Percentiles rank a stretch among this genome's conserved stretches.
phyloP scores from a whole-genome alignment of 805 yeast genomes.

The Schwanniomyces pseudopolymorphus region DNA sequence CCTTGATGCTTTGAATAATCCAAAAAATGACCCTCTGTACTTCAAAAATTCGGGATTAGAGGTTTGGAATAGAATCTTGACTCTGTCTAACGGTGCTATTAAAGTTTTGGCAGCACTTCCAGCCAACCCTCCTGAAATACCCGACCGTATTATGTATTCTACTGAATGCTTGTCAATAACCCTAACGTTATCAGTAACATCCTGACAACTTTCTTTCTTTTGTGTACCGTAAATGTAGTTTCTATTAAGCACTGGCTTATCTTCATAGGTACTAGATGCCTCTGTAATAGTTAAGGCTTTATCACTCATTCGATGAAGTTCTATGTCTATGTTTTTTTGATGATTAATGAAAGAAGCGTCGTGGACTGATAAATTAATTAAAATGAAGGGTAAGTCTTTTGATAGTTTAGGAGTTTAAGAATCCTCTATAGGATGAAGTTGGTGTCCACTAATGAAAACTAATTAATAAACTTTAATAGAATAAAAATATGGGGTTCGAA shows the following conservation, averaged over 20 bases:
- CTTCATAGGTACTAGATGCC: neutral
- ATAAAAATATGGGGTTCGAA: slow-evolving; percentile 4
- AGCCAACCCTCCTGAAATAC: slow-evolving; percentile 92
- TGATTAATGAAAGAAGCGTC: neutral
- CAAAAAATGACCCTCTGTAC: slow-evolving; percentile 77
- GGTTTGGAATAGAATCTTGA: slow-evolving; percentile 93
- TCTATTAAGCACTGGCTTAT: neutral
- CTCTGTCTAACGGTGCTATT: slow-evolving; percentile 93
- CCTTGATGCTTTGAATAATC: slow-evolving; percentile 70
- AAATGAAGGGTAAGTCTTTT: neutral
- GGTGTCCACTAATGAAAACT: neutral
- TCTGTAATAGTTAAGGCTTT: neutral
- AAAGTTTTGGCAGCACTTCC: slow-evolving; percentile 95
- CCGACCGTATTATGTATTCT: slow-evolving; percentile 80
- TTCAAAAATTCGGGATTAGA: slow-evolving; percentile 83
- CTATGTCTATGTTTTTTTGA: neutral
- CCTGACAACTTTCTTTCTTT: neutral
- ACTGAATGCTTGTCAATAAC: slow-evolving; percentile 65
- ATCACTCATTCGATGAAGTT: neutral
- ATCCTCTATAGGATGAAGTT: neutral
- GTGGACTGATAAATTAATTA: neutral
- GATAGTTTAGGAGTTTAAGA: neutral
- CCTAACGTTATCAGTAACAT: slow-evolving; percentile 16
- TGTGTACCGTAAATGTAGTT: neutral
- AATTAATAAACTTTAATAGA: neutral